Evolutionary conservation across 1,284 basidiomycete genomes (phyloP), one percentile per base, ranked within the genome.

Genomic region (Cutaneotrichosporon cavernicola): DNA sequence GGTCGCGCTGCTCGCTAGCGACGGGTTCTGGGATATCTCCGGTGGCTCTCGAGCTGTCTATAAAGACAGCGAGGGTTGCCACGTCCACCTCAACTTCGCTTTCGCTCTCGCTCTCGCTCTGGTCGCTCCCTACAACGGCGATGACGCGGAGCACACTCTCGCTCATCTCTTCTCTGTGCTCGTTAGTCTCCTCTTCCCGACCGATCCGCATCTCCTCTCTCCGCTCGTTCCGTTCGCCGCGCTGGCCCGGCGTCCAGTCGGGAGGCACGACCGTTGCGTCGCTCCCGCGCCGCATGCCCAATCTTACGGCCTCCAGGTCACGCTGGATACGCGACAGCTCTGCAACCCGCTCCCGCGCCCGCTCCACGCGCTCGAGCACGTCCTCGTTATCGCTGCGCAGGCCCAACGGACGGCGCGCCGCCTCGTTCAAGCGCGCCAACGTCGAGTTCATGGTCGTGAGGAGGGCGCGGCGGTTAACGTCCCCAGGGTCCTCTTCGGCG

Each of bases 321-420:
- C 40, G 36, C 34, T 57, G 53, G 6, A 61, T 32, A 5, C 62
- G 58, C 14, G 56, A 50, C 11, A 66, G 62, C 14, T 60, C 62
- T 10, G 51, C 59, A n/a, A 63, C 34, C 0, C 65, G 40, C 34
- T 56, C 56, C 10, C 60, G 55, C n/a, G 65, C 52, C 0, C 56
- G 56, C 59, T 61, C 62, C 13, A 66, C 60, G 22, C 62, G 59
- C 26, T 65, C 60, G 21, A 65, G 60, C 32, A 65, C 56, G 47
- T 65, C 64, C 18, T 43, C 38, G 40, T 56, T 50, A n/a, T 43
- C 55, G 38, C 38, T 18, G 3, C 22, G 21, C 3, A 22, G 34
- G 34, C 22, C 55, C 38, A 10, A 5, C 2, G 38, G 10, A 21
- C 49, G 49, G 36, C 50, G 49, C 21, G 58, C 26, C 5, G 58